Conservation (phyloP, 2,329 filamentous ascomycete genomes). For the Triangularia verruculosa region DNA sequence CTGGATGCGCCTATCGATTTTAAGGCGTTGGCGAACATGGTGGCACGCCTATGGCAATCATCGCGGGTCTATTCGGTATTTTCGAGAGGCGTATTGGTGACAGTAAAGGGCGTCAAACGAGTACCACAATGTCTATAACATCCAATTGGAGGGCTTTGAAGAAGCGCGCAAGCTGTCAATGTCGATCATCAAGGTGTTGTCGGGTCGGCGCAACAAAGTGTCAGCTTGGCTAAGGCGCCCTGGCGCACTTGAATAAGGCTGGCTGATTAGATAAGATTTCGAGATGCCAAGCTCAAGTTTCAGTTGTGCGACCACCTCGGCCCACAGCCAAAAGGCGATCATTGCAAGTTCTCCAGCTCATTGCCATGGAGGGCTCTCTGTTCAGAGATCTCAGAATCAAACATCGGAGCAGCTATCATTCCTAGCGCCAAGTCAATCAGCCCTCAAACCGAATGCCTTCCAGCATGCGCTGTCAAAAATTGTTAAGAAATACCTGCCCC, state of each 20-base stretch:
- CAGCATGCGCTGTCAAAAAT: not conserved
- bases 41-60: constrained; percentile 28
- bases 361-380: too few relatives aligned
- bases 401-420: too few relatives aligned
- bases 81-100: not conserved
- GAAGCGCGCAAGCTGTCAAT: not conserved
- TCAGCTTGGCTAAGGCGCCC: not conserved
- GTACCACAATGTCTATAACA: not conserved
- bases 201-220: not conserved
- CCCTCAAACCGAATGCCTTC: too few relatives aligned
- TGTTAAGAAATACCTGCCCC: not conserved
- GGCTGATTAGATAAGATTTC: not conserved
- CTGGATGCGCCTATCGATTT: constrained; percentile 81
- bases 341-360: too few relatives aligned
- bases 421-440: not conserved
- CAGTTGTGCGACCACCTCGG: too few relatives aligned
- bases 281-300: not conserved
- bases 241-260: not conserved
- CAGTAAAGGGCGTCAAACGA: too few relatives aligned
- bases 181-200: not conserved
- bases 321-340: too few relatives aligned
- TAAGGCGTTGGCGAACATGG: constrained; percentile 89
- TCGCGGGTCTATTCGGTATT: constrained; percentile 13
- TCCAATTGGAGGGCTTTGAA: not conserved
- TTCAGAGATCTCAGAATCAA: too few relatives aligned